Conservation (phyloP, 31 red algal genomes). For the Odonthalia washingtoniensis region DNA sequence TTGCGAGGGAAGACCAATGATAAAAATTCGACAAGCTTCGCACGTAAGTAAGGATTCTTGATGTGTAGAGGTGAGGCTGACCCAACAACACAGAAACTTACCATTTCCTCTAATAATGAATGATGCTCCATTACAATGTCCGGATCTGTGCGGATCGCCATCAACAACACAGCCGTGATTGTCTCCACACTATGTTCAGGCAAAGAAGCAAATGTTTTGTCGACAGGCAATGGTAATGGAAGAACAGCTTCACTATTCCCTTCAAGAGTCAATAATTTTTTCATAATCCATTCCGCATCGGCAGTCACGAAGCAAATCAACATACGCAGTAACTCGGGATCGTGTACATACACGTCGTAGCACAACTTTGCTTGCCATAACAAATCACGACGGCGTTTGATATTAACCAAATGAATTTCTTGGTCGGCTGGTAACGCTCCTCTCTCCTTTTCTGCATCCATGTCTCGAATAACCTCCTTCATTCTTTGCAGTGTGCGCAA, state of each 20-base stretch:
- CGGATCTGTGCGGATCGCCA: slow-evolving; percentile 66
- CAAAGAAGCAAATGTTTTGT: slow-evolving; percentile 74
- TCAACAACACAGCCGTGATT: slow-evolving; percentile 75
- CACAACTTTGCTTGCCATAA: slow-evolving; percentile 72
- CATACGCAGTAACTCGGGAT: slow-evolving; percentile 68
- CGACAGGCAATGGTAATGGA: slow-evolving; percentile 74
- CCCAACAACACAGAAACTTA: slow-evolving; percentile 79
- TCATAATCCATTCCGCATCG: slow-evolving; percentile 87
- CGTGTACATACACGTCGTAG: slow-evolving; percentile 92
- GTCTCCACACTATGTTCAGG: slow-evolving; percentile 90
- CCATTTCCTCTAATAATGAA: slow-evolving; percentile 74
- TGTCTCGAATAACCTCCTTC: slow-evolving; percentile 72
- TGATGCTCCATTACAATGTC: slow-evolving; percentile 73
- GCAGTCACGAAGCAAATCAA: slow-evolving; percentile 79
- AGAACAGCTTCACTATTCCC: slow-evolving; percentile 56
- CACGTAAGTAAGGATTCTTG: slow-evolving; percentile 93
- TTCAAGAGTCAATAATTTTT: slow-evolving; percentile 51
- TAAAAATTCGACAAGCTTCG: slow-evolving; percentile 89
- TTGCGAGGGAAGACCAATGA: slow-evolving; percentile 76
- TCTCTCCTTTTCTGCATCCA: slow-evolving; percentile 68
- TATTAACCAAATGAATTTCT: slow-evolving; percentile 67
- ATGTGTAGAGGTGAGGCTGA: slow-evolving; percentile 89
- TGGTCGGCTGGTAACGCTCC: slow-evolving; percentile 53
- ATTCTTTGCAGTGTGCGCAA: slow-evolving; percentile 69
- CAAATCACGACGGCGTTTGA: slow-evolving; percentile 65